Base-by-base conservation (phyloP, 2,329 filamentous ascomycete genomes). In the Arthrobotrys entomopaga region DNA sequence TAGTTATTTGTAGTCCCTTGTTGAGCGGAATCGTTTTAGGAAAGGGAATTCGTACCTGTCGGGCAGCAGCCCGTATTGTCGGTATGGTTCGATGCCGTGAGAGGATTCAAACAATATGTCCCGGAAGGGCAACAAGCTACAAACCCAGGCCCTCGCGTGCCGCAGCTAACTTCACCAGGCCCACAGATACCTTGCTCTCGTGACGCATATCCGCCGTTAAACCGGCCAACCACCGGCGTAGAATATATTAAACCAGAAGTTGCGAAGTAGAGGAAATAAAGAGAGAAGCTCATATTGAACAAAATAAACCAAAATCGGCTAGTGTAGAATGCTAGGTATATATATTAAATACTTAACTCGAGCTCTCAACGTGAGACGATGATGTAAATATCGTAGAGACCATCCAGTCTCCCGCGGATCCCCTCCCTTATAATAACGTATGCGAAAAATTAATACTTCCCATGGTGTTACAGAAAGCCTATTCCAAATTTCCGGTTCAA, bases 31-130 rank as follows among this genome's bases (percentile, higher is more conserved):
- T 29, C 26, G 7, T 29, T 29, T 7, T 29, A n/a, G 26, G 3
- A 29, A 29, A 29, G 7, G 26, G 7, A 7, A 24, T 48, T 16
- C 40, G n/a, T 52, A 60, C 65, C 40, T 15, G 57, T 70, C 16
- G 65, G 57, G 38, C 57, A 63, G 22, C 57, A 70, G 29, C 58
- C 57, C 16, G 65, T 70, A 34, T 49, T 70, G 20, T 63, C 58
- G 13, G 29, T 60, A 38, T 48, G 57, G 10, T 43, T 50, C 7
- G 58, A 42, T 40, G 57, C 63, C n/a, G 50, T 22, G 19, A 61
- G 22, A 2, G 43, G 26, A 26, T 50, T 63, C 29, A 57, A 13
- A 24, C 65, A 70, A 24, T 50, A 16, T 0, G 65, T 70, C 8
- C 50, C 49, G 10, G 26, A 22, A 3, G 64, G 65, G 43, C 65